phyloP scores from a whole-genome alignment of 1,284 basidiomycete genomes.

The Ganoderma lingzhi region DNA sequence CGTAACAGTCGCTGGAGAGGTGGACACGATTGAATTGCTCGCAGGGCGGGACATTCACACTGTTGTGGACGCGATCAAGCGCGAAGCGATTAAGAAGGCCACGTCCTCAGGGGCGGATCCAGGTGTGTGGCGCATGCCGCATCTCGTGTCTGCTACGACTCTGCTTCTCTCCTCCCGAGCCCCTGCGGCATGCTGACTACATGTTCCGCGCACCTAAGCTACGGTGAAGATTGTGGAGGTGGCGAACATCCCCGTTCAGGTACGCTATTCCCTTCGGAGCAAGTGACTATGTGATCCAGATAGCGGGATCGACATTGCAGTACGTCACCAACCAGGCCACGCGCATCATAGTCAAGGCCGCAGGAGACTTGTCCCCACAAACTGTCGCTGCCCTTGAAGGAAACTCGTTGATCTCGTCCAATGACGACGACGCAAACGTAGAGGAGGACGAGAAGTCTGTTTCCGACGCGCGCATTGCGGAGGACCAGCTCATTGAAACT shows the following conservation, averaged over 20 bases:
- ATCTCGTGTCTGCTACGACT: neutral
- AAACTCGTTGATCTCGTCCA: neutral
- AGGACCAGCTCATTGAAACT: constrained; percentile 3
- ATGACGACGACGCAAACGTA: constrained; percentile 4
- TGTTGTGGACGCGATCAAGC: constrained; percentile 51
- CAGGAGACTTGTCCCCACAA: constrained; percentile 48
- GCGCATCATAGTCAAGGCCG: constrained; percentile 55
- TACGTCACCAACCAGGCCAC: constrained; percentile 62
- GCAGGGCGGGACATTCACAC: constrained; percentile 50
- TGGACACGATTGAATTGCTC: constrained; percentile 53
- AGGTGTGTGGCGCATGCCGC: constrained; percentile 28
- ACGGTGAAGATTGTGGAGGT: constrained; percentile 56
- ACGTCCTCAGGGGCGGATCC: constrained; percentile 54
- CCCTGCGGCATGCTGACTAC: neutral
- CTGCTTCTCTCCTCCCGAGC: neutral
- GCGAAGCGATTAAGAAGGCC: constrained; percentile 52
- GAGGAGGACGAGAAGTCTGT: constrained; percentile 27
- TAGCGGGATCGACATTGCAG: constrained; percentile 32
- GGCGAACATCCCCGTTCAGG: constrained; percentile 51
- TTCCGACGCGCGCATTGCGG: constrained; percentile 16
- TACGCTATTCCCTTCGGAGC: constrained; percentile 20
- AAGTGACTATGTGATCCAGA: neutral
- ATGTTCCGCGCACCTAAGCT: constrained; percentile 23
- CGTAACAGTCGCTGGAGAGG: constrained; percentile 40
- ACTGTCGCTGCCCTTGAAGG: constrained; percentile 24